Base-by-base conservation (phyloP, 352 stramenopile species). In the Hyaloperonospora brassicae region DNA sequence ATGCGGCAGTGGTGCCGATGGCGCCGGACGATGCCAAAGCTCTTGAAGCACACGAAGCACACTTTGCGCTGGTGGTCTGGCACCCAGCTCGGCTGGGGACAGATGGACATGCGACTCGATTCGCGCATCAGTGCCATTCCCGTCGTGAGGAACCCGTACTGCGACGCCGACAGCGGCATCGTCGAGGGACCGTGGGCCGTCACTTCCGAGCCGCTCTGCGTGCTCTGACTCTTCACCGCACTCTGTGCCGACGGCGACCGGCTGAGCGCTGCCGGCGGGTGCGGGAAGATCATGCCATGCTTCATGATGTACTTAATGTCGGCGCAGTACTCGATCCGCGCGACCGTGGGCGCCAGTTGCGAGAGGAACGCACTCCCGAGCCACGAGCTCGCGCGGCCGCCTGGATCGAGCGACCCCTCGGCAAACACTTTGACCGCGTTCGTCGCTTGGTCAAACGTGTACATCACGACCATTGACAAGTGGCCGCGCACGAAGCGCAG, bases 221-320 rank as follows among this genome's bases (percentile, higher is more conserved):
- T 72, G 23, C 69, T 75, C 49, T 73, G 66, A 30, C 69, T 77
- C 52, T 71, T 62, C 24, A 43, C 47, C 45, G 61, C 21, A 44
- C 64, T 70, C 30, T 67, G 61, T 4, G 35, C 50, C 1, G 64
- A 72, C 27, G 63, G 56, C 3, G 64, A 70, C 39, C 64, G 61
- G 22, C 41, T 64, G 2, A 64, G 30, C n/a, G 46, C 50, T 42
- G 48, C 50, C 50, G 61, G 68, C 41, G 68, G 44, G 25, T 81
- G 70, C 1, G 76, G 75, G 48, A 87, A 85, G 47, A 89, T 64
- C 60, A 84, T 76, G 9, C 75, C 75, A 58, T 87, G 77, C 58
- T 86, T 84, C 55, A 85, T 79, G 53, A 89, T 86, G 64, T 85
- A 85, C 73, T 89, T 89, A 55, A 83, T 82, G 47, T 89, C 79